These are phyloP conservation scores for Candida parachauliodes DNA, from an alignment of 805 yeast genomes.

Conservation along the genomic window DNA sequence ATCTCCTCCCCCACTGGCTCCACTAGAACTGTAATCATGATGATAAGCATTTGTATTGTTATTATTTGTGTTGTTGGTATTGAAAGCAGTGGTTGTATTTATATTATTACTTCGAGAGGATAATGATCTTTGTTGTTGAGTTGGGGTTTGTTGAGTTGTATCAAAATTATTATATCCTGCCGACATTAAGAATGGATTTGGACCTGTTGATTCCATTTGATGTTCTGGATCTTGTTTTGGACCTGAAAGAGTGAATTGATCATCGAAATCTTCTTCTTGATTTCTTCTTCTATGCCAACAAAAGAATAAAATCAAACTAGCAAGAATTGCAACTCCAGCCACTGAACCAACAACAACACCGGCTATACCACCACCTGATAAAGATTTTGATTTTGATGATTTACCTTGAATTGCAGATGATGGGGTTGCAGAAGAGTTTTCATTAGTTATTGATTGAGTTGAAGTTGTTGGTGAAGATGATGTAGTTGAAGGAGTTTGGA, in stretches of 20 bases:
- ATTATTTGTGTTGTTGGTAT: not conserved
- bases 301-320: constrained; percentile 38
- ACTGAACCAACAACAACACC: constrained; percentile 42
- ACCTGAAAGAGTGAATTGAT: constrained; percentile 30
- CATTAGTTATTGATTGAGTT: constrained; percentile 12
- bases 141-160: constrained; percentile 8
- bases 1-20: constrained; percentile 12
- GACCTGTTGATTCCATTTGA: constrained; percentile 10
- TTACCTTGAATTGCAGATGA: constrained; percentile 2
- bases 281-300: constrained; percentile 34
- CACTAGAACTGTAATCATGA: constrained; percentile 11
- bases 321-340: constrained; percentile 34
- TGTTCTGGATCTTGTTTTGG: constrained; percentile 19
- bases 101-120: constrained; percentile 3
- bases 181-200: constrained; percentile 20
- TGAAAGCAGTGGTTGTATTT: not conserved
- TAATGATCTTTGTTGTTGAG: constrained; percentile 6
- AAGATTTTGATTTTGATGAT: constrained; percentile 12
- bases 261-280: constrained; percentile 43
- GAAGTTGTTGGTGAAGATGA: constrained; percentile 13
- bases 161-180: constrained; percentile 13
- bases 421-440: constrained; percentile 9
- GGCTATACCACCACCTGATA: constrained; percentile 40
- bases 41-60: not conserved
- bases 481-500: constrained; percentile 11